Percentiles rank a stretch among this genome's conserved stretches.
phyloP scores from a whole-genome alignment of 805 yeast species.

The Kodamaea restingae region DNA sequence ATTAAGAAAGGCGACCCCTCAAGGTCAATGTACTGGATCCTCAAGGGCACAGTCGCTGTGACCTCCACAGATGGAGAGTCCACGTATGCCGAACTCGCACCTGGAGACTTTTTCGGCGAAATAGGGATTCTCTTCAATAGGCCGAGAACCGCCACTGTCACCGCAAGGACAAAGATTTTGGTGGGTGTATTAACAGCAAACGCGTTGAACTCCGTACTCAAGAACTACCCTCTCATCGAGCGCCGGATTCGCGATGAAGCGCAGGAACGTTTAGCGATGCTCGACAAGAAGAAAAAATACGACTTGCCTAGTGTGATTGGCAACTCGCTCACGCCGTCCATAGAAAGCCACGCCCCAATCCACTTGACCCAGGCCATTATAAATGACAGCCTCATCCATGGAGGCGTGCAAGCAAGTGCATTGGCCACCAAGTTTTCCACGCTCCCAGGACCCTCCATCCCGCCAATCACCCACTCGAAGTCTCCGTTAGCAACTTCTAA shows the following conservation, averaged over 20 bases:
- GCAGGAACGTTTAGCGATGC: conserved; percentile 70
- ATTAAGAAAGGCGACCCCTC: conserved; percentile 71
- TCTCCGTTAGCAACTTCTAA: conserved; percentile 15
- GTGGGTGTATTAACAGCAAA: conserved; percentile 67
- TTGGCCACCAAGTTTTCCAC: conserved; percentile 12
- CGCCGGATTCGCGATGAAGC: conserved; percentile 73
- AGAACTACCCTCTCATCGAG: conserved; percentile 62
- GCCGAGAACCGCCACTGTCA: conserved; percentile 76
- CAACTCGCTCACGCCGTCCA: conserved; percentile 10
- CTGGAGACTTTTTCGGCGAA: conserved; percentile 76
- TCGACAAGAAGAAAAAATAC: conserved; percentile 53
- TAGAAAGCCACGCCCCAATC: conserved; percentile 1
- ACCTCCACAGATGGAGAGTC: conserved; percentile 76
- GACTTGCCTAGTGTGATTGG: conserved; percentile 30
- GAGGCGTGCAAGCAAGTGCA: conserved; percentile 11
- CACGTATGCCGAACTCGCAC: conserved; percentile 61
- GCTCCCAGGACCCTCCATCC: conserved; percentile 14
- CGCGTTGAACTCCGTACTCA: conserved; percentile 53
- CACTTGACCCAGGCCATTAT: conserved; percentile 9
- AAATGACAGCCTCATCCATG: conserved; percentile 2
- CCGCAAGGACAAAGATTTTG: conserved; percentile 62
- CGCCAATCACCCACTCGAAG: conserved; percentile 15
- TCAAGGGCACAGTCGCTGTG: conserved; percentile 72
- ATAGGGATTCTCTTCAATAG: conserved; percentile 72
- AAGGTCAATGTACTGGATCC: conserved; percentile 74